Conservation (phyloP, 2,329 filamentous ascomycete species). For the Trichoderma sp. region DNA sequence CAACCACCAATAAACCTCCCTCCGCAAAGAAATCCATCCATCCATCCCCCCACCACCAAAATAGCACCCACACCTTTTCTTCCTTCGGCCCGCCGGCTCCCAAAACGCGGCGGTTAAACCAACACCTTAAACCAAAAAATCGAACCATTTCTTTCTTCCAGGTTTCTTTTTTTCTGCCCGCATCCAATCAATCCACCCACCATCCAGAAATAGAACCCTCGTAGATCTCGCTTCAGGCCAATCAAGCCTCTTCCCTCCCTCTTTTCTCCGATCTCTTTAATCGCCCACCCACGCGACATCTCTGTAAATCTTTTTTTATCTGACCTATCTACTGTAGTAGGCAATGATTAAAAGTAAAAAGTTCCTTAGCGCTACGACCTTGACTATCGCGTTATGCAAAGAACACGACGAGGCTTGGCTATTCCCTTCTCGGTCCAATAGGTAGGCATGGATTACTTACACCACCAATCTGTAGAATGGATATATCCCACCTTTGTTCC, state of each 20-base stretch:
- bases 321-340: neutral
- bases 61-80: neutral
- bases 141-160: neutral
- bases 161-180: neutral
- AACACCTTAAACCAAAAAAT: neutral
- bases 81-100: conserved; percentile 1
- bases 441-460: too few relatives aligned
- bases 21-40: neutral
- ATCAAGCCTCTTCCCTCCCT: neutral
- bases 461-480: neutral
- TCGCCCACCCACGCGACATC: neutral
- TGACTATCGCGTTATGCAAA: neutral
- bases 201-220: neutral
- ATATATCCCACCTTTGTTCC: neutral
- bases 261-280: neutral
- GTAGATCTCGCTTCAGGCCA: neutral
- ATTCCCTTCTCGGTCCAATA: neutral
- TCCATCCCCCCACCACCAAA: neutral
- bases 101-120: conserved; percentile 2
- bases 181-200: neutral
- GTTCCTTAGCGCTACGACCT: neutral
- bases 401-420: neutral
- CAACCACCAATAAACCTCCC: neutral
- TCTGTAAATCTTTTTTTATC: neutral
- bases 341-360: neutral